Evolutionary conservation across 2,329 filamentous ascomycete genomes (phyloP).

Genomic region (Xylaria sp.): DNA sequence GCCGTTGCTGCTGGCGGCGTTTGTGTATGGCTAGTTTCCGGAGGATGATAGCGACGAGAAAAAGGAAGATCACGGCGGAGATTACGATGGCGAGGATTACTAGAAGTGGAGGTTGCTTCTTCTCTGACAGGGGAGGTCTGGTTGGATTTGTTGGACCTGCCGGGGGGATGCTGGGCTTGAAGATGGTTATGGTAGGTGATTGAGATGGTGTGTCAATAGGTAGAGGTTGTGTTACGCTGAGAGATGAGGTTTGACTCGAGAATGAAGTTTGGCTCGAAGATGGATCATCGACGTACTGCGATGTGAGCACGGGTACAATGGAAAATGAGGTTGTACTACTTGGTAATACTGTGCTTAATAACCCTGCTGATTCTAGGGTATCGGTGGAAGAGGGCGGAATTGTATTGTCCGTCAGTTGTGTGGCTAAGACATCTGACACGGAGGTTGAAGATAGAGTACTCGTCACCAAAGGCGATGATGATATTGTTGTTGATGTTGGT

Average conservation of each 20-base stretch:
- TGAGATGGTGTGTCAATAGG: background rate
- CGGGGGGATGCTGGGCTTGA: background rate
- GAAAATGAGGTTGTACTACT: background rate
- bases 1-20: conserved; percentile 1
- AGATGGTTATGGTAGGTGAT: background rate
- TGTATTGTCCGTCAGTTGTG: background rate
- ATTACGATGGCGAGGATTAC: conserved; percentile 27
- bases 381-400: background rate
- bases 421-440: background rate
- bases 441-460: background rate
- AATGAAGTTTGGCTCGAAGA: background rate
- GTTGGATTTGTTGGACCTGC: background rate
- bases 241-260: background rate
- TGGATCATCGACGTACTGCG: background rate
- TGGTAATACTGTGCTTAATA: background rate
- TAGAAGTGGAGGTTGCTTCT: conserved; percentile 14
- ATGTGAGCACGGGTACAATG: background rate
- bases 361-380: background rate
- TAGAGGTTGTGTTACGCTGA: background rate
- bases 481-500: background rate
- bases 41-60: conserved; percentile 18
- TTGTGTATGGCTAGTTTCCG: conserved; percentile 21
- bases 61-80: conserved; percentile 19
- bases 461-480: background rate
- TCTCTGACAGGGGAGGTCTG: background rate